Conservation (phyloP, 371 early-diverging fungal genomes). For the Circinella umbellata region DNA sequence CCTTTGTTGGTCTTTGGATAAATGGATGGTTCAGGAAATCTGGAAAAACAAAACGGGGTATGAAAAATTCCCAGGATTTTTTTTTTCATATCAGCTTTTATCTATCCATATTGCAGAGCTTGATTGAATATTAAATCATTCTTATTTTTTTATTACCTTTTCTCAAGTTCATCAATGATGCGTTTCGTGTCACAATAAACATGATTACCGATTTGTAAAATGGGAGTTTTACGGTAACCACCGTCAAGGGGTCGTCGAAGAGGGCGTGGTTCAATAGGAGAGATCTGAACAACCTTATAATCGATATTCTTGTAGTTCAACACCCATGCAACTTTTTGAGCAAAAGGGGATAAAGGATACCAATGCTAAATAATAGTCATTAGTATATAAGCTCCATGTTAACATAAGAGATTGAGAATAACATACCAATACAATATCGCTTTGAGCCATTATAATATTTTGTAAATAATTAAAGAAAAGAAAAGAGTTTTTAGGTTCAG, state of each 20-base stretch:
- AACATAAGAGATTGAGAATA: no score
- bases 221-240: conserved; percentile 64
- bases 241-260: conserved; percentile 54
- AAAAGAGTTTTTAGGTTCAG: neutral
- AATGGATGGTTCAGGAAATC: conserved; percentile 25
- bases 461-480: neutral
- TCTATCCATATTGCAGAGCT: neutral
- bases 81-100: neutral
- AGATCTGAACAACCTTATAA: conserved; percentile 37
- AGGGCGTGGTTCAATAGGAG: conserved; percentile 39
- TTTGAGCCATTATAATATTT: neutral
- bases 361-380: conserved; percentile 29
- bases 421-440: neutral
- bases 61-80: neutral
- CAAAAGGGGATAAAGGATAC: conserved; percentile 37
- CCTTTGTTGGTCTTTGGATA: conserved; percentile 18
- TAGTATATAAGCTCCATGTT: no score
- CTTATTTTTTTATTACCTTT: conserved; percentile 29
- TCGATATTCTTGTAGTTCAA: conserved; percentile 44
- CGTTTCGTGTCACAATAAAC: conserved; percentile 57
- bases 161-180: conserved; percentile 57
- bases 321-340: conserved; percentile 39
- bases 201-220: conserved; percentile 65
- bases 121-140: no score
- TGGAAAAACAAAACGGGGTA: neutral